Evolutionary conservation across 208 protist genomes (phyloP).

Genomic region (Porcisia deanei): DNA sequence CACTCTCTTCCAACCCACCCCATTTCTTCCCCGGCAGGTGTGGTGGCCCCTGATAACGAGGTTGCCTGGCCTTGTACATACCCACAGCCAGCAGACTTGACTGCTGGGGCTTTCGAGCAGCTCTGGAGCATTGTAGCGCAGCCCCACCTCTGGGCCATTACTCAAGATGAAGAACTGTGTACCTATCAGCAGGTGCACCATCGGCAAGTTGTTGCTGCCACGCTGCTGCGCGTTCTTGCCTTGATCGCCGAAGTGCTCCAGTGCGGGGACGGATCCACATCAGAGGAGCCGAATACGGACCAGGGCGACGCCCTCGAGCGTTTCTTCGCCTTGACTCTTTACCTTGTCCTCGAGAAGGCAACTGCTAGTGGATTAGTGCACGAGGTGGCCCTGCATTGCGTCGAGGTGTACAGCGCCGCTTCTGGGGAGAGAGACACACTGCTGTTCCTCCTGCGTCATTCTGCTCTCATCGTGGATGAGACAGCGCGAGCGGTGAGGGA

Average conservation of each 20-base stretch:
- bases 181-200: conserved; percentile 79
- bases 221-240: conserved; percentile 66
- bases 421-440: conserved; percentile 37
- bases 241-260: conserved; percentile 40
- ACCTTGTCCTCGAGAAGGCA: conserved; percentile 89
- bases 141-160: conserved; percentile 85
- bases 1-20: neutral
- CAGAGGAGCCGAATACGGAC: conserved; percentile 2
- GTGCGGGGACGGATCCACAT: neutral
- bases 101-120: conserved; percentile 75
- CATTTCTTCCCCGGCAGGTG: neutral
- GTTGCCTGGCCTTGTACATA: conserved; percentile 10
- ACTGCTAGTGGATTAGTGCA: conserved; percentile 52
- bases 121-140: conserved; percentile 77
- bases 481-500: conserved; percentile 73
- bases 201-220: conserved; percentile 72
- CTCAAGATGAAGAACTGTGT: conserved; percentile 71
- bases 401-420: conserved; percentile 48
- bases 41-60: neutral
- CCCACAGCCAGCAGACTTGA: conserved; percentile 47
- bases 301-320: conserved; percentile 36
- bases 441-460: conserved; percentile 55
- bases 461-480: conserved; percentile 70
- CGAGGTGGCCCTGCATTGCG: conserved; percentile 54
- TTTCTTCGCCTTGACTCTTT: conserved; percentile 67